phyloP scores from a whole-genome alignment of 2,329 filamentous ascomycete species.

The Pseudocercospora fijiensis region DNA sequence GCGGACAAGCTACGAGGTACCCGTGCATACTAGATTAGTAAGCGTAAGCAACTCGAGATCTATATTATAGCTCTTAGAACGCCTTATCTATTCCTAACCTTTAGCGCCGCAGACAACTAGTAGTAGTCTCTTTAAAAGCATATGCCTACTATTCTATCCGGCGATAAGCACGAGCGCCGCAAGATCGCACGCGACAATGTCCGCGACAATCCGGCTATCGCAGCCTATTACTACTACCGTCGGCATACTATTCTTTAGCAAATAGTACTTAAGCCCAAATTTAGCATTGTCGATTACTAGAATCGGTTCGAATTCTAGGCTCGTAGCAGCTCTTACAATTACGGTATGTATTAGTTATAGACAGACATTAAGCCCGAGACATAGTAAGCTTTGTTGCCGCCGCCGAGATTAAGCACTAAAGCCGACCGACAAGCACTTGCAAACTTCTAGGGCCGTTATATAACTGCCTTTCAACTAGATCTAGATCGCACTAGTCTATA shows the following conservation, averaged over 20 bases:
- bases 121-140: background rate
- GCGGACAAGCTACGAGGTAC: background rate
- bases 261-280: background rate
- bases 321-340: background rate
- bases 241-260: background rate
- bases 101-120: background rate
- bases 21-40: background rate
- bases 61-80: background rate
- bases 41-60: background rate
- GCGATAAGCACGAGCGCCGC: background rate
- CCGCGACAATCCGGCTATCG: background rate
- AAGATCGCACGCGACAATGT: background rate
- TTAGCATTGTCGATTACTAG: background rate
- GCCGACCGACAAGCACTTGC: background rate
- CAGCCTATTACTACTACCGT: background rate
- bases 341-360: background rate
- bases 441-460: background rate
- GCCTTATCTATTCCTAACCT: background rate
- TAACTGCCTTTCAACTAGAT: background rate
- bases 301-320: background rate
- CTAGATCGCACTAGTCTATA: background rate
- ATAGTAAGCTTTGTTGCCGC: background rate
- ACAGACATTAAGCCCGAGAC: background rate
- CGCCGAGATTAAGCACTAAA: background rate
- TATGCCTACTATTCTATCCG: background rate